Evolutionary conservation across 23 red algal species (phyloP), one percentile per base, ranked within the genome.

Genomic region (Agarophyton chilense): DNA sequence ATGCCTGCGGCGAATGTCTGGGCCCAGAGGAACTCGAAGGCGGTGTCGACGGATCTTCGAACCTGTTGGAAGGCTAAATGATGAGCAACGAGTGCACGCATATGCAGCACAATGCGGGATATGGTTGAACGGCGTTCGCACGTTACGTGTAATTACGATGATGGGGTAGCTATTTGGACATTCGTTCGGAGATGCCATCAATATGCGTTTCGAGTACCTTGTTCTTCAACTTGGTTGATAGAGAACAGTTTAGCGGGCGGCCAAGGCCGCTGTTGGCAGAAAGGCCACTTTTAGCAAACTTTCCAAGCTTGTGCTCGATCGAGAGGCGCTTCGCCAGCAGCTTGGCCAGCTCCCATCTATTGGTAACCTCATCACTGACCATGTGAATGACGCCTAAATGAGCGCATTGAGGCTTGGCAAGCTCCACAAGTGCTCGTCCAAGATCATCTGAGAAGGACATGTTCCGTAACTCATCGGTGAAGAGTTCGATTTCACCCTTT

Each of bases 391-490:
- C 18, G 39, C 81, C 60, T 9, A 78, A 77, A 7, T 57, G 36
- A 10, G 70, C 19, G 16, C 57, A 78, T 13, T 90, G 79, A 29
- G 74, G 67, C 40, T 72, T 89, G 10, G 90, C 93, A 8, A 99
- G 57, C 62, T 95, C 97, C 42, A 94, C 78, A 34, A 99, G 41
- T 14, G 93, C 97, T 29, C 31, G 43, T 11, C 89, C 97, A 1
- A 99, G 72, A 53, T 99, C 97, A 58, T 99, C 93, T 28, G 97
- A 72, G 56, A 90, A 99, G 14, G 72, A 87, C 97, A 99, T 99
- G 34, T 99, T 96, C 32, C 97, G 82, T 60, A 75, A 42, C 75
- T 99, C 97, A 79, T 99, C 97, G 1, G 83, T 91, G 46, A 99
- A 99, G 33, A 99, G 61, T 19, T 75, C 93, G 32, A 99, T 71